Evolutionary conservation across 805 yeast species (phyloP), one percentile per base, ranked within the genome.

Genomic region (Myxozyma neotropica): DNA sequence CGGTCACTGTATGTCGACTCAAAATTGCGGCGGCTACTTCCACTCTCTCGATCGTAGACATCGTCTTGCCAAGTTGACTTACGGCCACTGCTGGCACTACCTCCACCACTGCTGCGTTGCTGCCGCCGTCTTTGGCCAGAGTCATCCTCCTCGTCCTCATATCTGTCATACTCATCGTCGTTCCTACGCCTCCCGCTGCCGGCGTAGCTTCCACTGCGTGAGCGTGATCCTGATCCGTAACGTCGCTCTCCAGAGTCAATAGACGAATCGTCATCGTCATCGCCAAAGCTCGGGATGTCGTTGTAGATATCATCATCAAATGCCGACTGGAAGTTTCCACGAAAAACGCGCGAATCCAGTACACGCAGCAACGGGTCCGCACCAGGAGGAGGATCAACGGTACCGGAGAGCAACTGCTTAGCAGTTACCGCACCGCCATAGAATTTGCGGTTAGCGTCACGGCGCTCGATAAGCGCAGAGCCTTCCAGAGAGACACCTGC

Each of bases 401-500:
- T 82, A 40, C 99, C 99, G 5, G 86, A 77, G 54, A 93, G 79
- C 69, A 93, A 88, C 71, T 80, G 80, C 73, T 89, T 83, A n/a
- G 97, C 96, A 60, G 94, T 91, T 73, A 96, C 88, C 66, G 81
- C 84, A 67, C 80, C 81, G 39, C 99, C 98, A 72, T 93, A 93
- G 71, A 93, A 93, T 75, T 93, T 93, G 70, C 96, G 81, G 75
- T 93, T 93, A 27, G 98, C 96, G 69, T 94, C 98, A 75, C 98
- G 83, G 78, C 99, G 87, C 75, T 94, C 99, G n/a, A 94, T 80
- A 59, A 94, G 83, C 15, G 93, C 96, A 0, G 97, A 91, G 31
- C 99, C 99, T 76, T 93, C 99, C 53, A 93, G 81, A 1, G 98
- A 93, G 19, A 93, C 95, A 71, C 99, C 99, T 0, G 99, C 99